Percentiles rank a stretch among this genome's conserved stretches.
Conservation (phyloP, 192 early-diverging fungal species). For the Gryganskiella cystojenkinii region DNA sequence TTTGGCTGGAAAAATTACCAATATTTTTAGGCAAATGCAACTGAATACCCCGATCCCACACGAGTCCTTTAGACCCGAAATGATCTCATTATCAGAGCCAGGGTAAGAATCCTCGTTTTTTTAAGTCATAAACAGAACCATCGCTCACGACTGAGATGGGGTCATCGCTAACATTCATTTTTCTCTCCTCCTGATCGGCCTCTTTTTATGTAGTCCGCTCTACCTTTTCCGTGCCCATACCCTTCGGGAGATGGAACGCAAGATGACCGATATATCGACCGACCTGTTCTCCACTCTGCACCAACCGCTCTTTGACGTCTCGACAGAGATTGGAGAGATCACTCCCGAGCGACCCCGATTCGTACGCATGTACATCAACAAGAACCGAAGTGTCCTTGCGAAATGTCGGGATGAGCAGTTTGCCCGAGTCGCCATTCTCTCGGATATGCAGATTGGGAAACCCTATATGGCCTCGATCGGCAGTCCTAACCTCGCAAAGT, state of each 20-base stretch:
- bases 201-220: conserved; percentile 1
- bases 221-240: conserved; percentile 50
- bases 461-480: conserved; percentile 20
- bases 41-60: conserved; percentile 25
- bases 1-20: not conserved
- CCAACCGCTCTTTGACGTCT: conserved; percentile 39
- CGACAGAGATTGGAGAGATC: conserved; percentile 24
- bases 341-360: conserved; percentile 35
- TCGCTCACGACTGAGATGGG: no score
- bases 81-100: conserved; percentile 33
- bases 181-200: not conserved
- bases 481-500: conserved; percentile 1
- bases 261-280: conserved; percentile 51
- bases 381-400: conserved; percentile 39
- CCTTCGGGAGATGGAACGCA: conserved; percentile 44
- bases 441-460: conserved; percentile 29
- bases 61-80: conserved; percentile 28
- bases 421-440: conserved; percentile 42
- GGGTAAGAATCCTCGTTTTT: conserved; percentile 15
- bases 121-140: not conserved
- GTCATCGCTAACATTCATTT: no score
- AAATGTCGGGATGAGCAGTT: conserved; percentile 47
- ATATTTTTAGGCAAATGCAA: conserved; percentile 6
- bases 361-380: conserved; percentile 46
- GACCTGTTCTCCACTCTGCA: conserved; percentile 41